A percentile compares a stretch with the other conserved stretches of the same genome.
phyloP scores from a whole-genome alignment of 345 rosid genomes.

The Angophora floribunda region DNA sequence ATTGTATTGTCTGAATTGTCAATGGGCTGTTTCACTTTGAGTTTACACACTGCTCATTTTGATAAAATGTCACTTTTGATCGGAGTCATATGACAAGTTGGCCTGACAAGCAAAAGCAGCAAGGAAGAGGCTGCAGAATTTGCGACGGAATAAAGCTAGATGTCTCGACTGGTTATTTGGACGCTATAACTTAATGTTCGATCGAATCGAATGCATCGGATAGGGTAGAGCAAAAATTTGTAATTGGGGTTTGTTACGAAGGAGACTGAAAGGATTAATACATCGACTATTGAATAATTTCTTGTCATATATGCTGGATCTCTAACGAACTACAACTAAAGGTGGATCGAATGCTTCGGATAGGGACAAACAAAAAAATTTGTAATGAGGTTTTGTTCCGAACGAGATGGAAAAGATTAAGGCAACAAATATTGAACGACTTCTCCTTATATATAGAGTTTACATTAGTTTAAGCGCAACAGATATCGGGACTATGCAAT shows the following conservation, averaged over 20 bases:
- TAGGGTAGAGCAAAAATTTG: rapidly evolving
- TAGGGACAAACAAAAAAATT: not conserved
- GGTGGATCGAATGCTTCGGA: not conserved
- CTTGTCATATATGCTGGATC: not conserved
- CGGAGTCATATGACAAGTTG: not conserved
- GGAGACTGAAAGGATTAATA: not conserved
- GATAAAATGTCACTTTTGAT: not conserved
- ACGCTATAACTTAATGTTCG: not conserved
- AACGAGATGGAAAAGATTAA: not conserved
- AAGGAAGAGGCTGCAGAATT: not conserved
- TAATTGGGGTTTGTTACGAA: not conserved
- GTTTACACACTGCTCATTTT: not conserved
- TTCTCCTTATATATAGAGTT: not conserved
- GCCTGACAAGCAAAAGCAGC: not conserved
- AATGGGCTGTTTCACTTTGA: not conserved
- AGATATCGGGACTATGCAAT: not conserved
- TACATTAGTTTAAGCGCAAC: not conserved
- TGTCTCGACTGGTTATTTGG: not conserved
- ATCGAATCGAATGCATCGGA: rapidly evolving
- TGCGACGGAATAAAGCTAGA: not conserved
- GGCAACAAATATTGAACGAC: not conserved
- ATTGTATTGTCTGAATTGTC: not conserved
- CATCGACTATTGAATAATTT: not conserved
- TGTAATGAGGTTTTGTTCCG: not conserved
- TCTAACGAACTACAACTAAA: not conserved